These are phyloP conservation scores for Raphidocelis subcapitata DNA, from an alignment of 139 green algal species.

Conservation along the genomic window DNA sequence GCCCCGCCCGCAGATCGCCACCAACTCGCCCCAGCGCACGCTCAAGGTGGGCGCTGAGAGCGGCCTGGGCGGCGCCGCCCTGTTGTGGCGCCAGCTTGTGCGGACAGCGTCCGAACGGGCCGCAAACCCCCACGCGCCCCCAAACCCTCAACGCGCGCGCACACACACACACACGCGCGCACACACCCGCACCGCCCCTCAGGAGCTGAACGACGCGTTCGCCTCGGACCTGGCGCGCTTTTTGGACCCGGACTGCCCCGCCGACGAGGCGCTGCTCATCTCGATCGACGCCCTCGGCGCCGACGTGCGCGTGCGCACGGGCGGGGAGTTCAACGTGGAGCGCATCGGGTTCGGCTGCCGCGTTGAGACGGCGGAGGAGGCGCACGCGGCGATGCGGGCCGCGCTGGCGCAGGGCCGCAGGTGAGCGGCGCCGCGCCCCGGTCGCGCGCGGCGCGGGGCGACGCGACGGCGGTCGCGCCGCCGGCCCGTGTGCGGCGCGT, in stretches of 20 bases:
- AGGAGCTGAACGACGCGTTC: conserved; percentile 74
- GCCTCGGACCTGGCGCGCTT: conserved; percentile 51
- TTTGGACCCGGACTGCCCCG: not conserved
- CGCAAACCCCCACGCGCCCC: too few species aligned
- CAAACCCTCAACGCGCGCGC: too few species aligned
- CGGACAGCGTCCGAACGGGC: too few species aligned
- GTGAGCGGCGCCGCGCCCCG: too few species aligned
- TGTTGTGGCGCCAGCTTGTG: too few species aligned
- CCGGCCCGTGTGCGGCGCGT: too few species aligned
- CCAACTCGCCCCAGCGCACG: conserved; percentile 50
- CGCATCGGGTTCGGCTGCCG: conserved; percentile 68
- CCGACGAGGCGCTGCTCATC: conserved; percentile 84
- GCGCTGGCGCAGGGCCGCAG: conserved; percentile 27
- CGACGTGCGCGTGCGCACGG: conserved; percentile 82
- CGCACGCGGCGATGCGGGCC: conserved; percentile 37
- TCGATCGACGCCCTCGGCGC: conserved; percentile 87
- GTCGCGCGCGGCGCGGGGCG: too few species aligned
- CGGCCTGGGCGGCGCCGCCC: too few species aligned
- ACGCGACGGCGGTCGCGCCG: too few species aligned
- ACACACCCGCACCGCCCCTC: too few species aligned
- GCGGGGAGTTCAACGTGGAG: conserved; percentile 79
- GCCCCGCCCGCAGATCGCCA: too few species aligned
- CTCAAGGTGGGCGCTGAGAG: conserved; percentile 69
- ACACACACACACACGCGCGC: too few species aligned
- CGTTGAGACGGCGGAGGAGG: conserved; percentile 57